Base-by-base conservation (phyloP, 306 rosid genomes). In the Ormosia semicastrata region DNA sequence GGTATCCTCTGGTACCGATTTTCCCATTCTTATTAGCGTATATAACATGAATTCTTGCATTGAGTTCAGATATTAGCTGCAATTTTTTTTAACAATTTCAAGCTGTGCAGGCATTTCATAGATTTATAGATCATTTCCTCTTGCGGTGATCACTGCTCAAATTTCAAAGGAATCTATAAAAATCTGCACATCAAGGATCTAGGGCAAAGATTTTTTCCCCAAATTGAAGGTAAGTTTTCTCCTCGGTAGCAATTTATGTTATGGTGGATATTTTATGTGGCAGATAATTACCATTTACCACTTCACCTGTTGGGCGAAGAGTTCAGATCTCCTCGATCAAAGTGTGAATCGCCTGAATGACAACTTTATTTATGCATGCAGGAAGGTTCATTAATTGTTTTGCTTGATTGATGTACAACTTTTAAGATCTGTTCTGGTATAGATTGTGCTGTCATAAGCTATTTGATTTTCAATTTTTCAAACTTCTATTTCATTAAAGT, bases 161-260 rank as follows among this genome's bases (percentile, higher is more conserved):
- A 24, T 4, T 6, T 75, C 29, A 39, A 32, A 50, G 74, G 53
- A 46, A 58, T 34, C 17, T 40, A 5, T 32, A 32, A 33, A 52
- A 50, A 37, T 65, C 14, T 10, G 49, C 76, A 2, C 33, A n/a
- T 29, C 46, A 32, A 62, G 49, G 71, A 68, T 66, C 71, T 62
- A 59, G 53, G 56, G 49, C 3, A 17, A 75, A 58, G 30, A 18
- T 43, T 29, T 30, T 52, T 37, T 53, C 63, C 65, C 62, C 8
- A 2, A 79, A 58, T 47, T 62, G 50, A 66, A 37, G 77, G 81
- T 63, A 57, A 66, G 33, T 66, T 79, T 66, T 56, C 72, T 15
- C 46, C 24, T 49, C 2, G 5, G 33, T 36, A 18, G 3, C n/a
- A 62, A 60, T 62, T 66, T 50, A 43, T 7, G 44, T 3, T 57